phyloP scores from a whole-genome alignment of 2,329 filamentous ascomycete species.

The Talaromyces sp. region DNA sequence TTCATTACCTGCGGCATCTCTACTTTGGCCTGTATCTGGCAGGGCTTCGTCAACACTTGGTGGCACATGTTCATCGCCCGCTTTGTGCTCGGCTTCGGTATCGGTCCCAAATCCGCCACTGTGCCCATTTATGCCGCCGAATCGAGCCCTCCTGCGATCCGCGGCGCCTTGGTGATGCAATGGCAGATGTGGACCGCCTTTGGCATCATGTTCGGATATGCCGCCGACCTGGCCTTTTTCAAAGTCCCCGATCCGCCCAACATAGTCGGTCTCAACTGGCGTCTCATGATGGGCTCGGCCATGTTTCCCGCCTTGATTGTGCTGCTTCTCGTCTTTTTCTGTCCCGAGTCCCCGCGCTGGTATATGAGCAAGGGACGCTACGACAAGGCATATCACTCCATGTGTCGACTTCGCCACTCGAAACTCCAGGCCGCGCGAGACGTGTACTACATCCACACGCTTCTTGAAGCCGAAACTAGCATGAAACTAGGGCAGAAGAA shows the following conservation, averaged over 20 bases:
- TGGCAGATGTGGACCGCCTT: slow-evolving; percentile 62
- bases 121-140: slow-evolving; percentile 75
- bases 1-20: slow-evolving; percentile 72
- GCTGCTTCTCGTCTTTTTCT: slow-evolving; percentile 58
- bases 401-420: slow-evolving; percentile 39
- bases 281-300: slow-evolving; percentile 64
- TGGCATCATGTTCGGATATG: slow-evolving; percentile 53
- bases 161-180: slow-evolving; percentile 74
- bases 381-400: slow-evolving; percentile 36
- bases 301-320: slow-evolving; percentile 58
- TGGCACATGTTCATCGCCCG: slow-evolving; percentile 65
- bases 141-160: slow-evolving; percentile 62
- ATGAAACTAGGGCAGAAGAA: slow-evolving; percentile 48
- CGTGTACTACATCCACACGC: slow-evolving; percentile 44
- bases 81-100: slow-evolving; percentile 70
- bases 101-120: slow-evolving; percentile 69
- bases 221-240: slow-evolving; percentile 58
- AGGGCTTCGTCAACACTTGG: slow-evolving; percentile 66
- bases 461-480: slow-evolving; percentile 58
- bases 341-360: slow-evolving; percentile 50
- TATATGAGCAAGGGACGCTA: slow-evolving; percentile 42
- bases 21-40: slow-evolving; percentile 49
- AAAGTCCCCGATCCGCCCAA: slow-evolving; percentile 46
- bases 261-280: slow-evolving; percentile 59
- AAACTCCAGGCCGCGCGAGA: slow-evolving; percentile 42